These are phyloP conservation scores for Rostrohypoxylon terebratum DNA, from an alignment of 495 filamentous ascomycete species.

Conservation along the genomic window DNA sequence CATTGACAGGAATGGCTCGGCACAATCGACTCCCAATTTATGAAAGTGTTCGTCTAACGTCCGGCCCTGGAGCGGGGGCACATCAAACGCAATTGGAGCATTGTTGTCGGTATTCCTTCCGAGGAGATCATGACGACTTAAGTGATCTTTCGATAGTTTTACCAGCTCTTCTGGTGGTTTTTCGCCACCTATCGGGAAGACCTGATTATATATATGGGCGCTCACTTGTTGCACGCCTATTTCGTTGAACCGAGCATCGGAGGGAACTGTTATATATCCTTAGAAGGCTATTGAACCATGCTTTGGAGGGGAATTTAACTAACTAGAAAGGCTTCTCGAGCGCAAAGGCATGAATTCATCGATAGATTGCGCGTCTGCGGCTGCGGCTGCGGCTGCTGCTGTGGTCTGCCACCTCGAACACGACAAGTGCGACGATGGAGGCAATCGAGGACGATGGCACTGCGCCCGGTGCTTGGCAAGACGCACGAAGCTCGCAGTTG, in stretches of 20 bases:
- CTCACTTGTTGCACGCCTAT: slow-evolving; percentile 95
- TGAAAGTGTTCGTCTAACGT: slow-evolving; percentile 96
- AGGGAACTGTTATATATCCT: slow-evolving; percentile 59
- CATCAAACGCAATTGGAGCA: slow-evolving; percentile 83
- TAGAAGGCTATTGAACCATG: slow-evolving; percentile 27
- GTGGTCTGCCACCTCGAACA: slow-evolving; percentile 56
- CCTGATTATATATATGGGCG: slow-evolving; percentile 80
- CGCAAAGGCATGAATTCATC: slow-evolving; percentile 36
- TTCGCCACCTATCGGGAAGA: slow-evolving; percentile 70
- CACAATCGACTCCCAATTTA: slow-evolving; percentile 86
- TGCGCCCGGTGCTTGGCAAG: slow-evolving; percentile 52
- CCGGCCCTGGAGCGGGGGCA: slow-evolving; percentile 81
- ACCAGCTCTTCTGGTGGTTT: slow-evolving; percentile 74
- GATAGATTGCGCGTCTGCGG: slow-evolving; percentile 34
- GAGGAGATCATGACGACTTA: slow-evolving; percentile 86
- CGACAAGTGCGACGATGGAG: slow-evolving; percentile 46
- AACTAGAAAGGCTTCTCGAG: slow-evolving; percentile 50
- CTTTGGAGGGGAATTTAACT: slow-evolving; percentile 34
- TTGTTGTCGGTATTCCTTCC: slow-evolving; percentile 85
- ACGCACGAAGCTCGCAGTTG: slow-evolving; percentile 55
- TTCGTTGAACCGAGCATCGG: slow-evolving; percentile 81
- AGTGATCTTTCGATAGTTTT: slow-evolving; percentile 81
- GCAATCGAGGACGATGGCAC: slow-evolving; percentile 31
- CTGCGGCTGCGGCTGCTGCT: slow-evolving; percentile 41
- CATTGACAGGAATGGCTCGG: slow-evolving; percentile 83